Evolutionary conservation across 2,329 filamentous ascomycete species (phyloP), one percentile per base, ranked within the genome.

Genomic region (Aspergillus vadensis): DNA sequence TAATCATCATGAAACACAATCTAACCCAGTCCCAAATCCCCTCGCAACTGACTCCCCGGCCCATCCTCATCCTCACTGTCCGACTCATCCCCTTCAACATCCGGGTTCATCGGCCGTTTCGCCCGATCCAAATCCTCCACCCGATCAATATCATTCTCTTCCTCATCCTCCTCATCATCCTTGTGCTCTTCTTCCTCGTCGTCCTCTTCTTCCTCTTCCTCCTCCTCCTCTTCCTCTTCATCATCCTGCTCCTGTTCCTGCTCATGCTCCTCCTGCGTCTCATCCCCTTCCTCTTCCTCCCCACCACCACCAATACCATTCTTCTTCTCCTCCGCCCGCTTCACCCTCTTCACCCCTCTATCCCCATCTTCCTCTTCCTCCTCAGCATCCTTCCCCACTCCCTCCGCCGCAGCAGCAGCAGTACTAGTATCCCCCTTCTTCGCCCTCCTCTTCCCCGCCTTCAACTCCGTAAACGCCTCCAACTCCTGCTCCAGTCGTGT

Each of bases 401-500:
- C 53, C 64, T 60, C 69, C 61, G 23, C 14, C 62, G 63, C 51
- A 15, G n/a, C 48, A 36, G 23, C 10, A 63, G 62, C 63, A 21
- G 41, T 58, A 38, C 49, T 44, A 14, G 8, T 48, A 23, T 30
- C 83, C 63, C 80, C 49, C 30, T 78, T 80, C 32, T 83, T 83
- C 65, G 82, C 79, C 66, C 72, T 71, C 49, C 76, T 74, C 67
- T 78, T 79, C 27, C 74, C 72, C 36, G 76, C 78, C 60, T 78
- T 78, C 63, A 78, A 69, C 59, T 80, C 78, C 27, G 76, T 79
- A 62, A 76, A 81, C 7, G 72, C 72, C 60, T 82, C 80, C 47
- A 88, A 75, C 74, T 89, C 86, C 21, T 82, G 81, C 69, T 88
- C 84, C 44, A 88, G 76, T 21, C 84, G 77, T 5, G 81, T 79